Percentiles rank a stretch among this genome's conserved stretches.
phyloP scores from a whole-genome alignment of 2,329 filamentous ascomycete species.

The Pseudodiploospora longispora region DNA sequence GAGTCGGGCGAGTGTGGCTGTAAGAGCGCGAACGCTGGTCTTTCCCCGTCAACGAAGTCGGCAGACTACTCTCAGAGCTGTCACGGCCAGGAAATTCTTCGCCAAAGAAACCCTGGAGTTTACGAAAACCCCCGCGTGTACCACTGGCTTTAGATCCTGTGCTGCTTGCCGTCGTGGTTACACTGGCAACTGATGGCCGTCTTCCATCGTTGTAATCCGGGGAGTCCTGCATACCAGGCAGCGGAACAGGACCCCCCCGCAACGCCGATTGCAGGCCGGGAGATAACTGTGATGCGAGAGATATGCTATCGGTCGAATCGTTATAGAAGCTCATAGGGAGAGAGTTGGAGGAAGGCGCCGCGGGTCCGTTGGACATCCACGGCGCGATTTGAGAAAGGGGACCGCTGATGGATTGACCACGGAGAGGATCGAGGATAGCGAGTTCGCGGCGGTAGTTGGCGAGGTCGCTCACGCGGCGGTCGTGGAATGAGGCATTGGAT shows the following conservation, averaged over 20 bases:
- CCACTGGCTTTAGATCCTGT: slow-evolving; percentile 69
- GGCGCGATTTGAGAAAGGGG: slow-evolving; percentile 49
- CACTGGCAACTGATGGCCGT: slow-evolving; percentile 80
- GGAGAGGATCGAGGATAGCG: slow-evolving; percentile 56
- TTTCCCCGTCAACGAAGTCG: slow-evolving; percentile 39
- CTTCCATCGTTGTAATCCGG: slow-evolving; percentile 64
- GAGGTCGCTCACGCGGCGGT: slow-evolving; percentile 53
- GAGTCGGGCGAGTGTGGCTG: slow-evolving; percentile 45
- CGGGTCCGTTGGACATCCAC: slow-evolving; percentile 44
- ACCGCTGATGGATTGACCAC: slow-evolving; percentile 51
- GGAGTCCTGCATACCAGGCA: slow-evolving; percentile 42
- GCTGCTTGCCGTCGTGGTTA: slow-evolving; percentile 71
- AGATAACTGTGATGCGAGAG: slow-evolving; percentile 56
- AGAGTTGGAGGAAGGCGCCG: slow-evolving; percentile 27
- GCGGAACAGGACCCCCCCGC: slow-evolving; percentile 24
- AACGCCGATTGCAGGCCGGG: slow-evolving; percentile 49
- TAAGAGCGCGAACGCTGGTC: slow-evolving; percentile 58
- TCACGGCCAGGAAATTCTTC: slow-evolving; percentile 74
- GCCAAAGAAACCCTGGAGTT: slow-evolving; percentile 85
- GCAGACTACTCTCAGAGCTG: slow-evolving; percentile 63
- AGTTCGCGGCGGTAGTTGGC: slow-evolving; percentile 66
- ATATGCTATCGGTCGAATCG: slow-evolving; percentile 65
- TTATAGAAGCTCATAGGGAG: slow-evolving; percentile 59
- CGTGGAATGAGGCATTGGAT: slow-evolving; percentile 35
- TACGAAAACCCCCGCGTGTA: slow-evolving; percentile 66